A percentile compares a stretch with the other conserved stretches of the same genome.
Evolutionary conservation across 225 moss, liverwort and hornwort species (phyloP).

Genomic region (Sphagnum tenellum): DNA sequence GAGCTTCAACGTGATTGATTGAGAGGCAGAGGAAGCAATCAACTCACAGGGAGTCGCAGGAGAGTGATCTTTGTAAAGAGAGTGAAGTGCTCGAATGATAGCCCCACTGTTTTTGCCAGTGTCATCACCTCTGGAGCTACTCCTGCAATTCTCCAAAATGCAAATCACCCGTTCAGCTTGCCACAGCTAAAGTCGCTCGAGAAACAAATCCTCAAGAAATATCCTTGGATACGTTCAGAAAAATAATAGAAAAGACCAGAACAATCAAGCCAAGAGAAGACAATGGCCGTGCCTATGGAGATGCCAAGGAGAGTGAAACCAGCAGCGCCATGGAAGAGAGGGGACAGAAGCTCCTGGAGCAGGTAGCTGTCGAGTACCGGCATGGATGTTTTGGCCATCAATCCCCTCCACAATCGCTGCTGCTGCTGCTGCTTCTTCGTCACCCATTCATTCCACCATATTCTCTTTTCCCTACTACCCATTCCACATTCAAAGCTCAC

Average conservation of each 20-base stretch:
- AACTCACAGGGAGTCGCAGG: conserved; percentile 14
- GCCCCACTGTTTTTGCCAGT: conserved; percentile 17
- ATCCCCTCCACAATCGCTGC: too few relatives aligned
- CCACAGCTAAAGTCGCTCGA: too few relatives aligned
- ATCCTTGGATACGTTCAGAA: background rate
- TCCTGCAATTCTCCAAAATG: conserved; percentile 5
- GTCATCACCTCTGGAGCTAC: conserved; percentile 16
- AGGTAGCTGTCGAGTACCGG: conserved; percentile 17
- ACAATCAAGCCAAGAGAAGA: background rate
- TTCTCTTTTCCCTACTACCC: too few relatives aligned
- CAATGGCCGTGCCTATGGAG: conserved; percentile 16
- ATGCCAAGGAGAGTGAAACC: conserved; percentile 20
- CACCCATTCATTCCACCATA: too few relatives aligned
- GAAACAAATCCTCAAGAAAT: background rate
- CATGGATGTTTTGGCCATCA: too few relatives aligned
- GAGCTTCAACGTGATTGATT: background rate
- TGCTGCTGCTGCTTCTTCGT: too few relatives aligned
- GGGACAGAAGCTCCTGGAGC: conserved; percentile 23
- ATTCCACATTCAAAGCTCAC: too few relatives aligned
- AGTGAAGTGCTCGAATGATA: conserved; percentile 14
- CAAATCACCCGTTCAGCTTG: background rate
- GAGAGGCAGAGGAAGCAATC: background rate
- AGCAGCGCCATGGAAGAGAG: conserved; percentile 18
- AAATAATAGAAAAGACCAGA: background rate
- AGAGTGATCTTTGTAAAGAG: conserved; percentile 10